Conservation (phyloP, 352 stramenopile species). For the Globisporangium radiosum region DNA sequence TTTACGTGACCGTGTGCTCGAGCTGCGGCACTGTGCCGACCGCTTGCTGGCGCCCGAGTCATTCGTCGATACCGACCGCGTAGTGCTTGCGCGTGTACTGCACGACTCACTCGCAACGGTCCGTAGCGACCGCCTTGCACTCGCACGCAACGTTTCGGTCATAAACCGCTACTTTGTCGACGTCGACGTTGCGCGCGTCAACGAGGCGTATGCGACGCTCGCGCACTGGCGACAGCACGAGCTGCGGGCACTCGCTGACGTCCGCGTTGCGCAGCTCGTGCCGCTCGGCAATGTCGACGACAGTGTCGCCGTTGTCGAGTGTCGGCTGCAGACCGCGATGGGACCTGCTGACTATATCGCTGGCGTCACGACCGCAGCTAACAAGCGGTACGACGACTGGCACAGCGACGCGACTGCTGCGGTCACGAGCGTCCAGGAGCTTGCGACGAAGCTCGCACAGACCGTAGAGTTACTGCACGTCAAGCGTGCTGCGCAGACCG, state of each 20-base stretch:
- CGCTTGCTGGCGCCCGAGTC: conserved; percentile 24
- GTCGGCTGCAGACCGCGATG: conserved; percentile 28
- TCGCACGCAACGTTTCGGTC: conserved; percentile 38
- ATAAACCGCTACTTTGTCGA: conserved; percentile 56
- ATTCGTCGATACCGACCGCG: conserved; percentile 13
- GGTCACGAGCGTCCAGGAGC: conserved; percentile 20
- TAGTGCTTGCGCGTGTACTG: conserved; percentile 24
- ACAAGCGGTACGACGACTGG: conserved; percentile 52
- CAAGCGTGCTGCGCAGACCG: conserved; percentile 22
- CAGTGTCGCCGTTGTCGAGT: conserved; percentile 25
- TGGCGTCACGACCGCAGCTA: conserved; percentile 18
- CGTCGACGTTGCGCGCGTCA: conserved; percentile 45
- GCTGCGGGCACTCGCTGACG: conserved; percentile 28
- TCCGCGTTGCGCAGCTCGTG: conserved; percentile 28
- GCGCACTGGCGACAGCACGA: conserved; percentile 27
- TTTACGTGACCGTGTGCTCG: conserved; percentile 30
- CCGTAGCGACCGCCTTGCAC: conserved; percentile 33
- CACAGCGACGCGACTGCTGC: conserved; percentile 25
- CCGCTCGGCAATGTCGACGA: conserved; percentile 31
- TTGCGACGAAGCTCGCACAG: conserved; percentile 26
- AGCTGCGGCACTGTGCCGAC: conserved; percentile 23
- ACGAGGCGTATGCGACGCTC: conserved; percentile 24
- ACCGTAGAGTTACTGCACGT: conserved; percentile 29
- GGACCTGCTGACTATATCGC: conserved; percentile 44
- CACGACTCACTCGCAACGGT: conserved; percentile 36